Conservation (phyloP, 306 rosid genomes). For the Lathyrus tuberosus region DNA sequence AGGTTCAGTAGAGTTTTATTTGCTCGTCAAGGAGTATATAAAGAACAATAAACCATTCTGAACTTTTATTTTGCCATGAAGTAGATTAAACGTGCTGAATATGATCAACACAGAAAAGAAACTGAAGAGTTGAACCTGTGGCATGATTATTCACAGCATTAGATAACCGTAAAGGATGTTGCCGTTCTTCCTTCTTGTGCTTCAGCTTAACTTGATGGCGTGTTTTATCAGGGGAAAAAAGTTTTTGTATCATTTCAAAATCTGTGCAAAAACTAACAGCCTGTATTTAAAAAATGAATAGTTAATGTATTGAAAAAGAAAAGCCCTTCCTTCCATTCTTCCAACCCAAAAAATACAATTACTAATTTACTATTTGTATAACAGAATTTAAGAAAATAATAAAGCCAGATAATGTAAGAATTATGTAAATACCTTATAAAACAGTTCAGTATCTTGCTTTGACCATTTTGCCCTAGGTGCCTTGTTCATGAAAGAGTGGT, state of each 20-base stretch:
- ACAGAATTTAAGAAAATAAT: conserved; percentile 11
- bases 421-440: conserved; percentile 63
- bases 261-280: conserved; percentile 73
- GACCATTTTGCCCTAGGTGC: conserved; percentile 76
- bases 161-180: conserved; percentile 54
- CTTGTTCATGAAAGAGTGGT: conserved; percentile 77
- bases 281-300: conserved; percentile 42
- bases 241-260: conserved; percentile 70
- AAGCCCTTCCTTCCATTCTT: neutral
- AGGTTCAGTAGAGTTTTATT: conserved; percentile 32
- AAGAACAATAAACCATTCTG: conserved; percentile 29
- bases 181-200: conserved; percentile 75
- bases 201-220: conserved; percentile 72
- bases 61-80: no score
- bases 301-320: neutral
- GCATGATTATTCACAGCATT: conserved; percentile 62
- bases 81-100: neutral
- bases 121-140: conserved; percentile 52
- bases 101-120: neutral
- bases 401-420: conserved; percentile 16
- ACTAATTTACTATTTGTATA: neutral
- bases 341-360: conserved; percentile 17
- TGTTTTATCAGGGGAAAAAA: conserved; percentile 70
- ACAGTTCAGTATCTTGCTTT: conserved; percentile 75
- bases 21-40: conserved; percentile 8